A percentile compares a stretch with the other conserved stretches of the same genome.
phyloP scores from a whole-genome alignment of 345 rosid genomes.

The Gossypium rotundifolium region DNA sequence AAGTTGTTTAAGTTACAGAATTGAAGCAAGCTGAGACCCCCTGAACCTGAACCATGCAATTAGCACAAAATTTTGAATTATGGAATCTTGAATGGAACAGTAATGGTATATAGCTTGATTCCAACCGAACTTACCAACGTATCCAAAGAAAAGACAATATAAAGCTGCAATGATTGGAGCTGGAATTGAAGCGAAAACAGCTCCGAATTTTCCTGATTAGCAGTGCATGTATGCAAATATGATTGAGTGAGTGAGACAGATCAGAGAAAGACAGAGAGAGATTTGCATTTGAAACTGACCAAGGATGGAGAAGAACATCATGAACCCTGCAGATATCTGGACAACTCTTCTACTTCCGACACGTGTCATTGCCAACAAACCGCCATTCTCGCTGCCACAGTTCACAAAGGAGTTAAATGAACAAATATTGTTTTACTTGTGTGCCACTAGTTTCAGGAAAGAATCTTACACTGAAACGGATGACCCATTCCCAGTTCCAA shows the following conservation, averaged over 20 bases:
- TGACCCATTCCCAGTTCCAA: slow-evolving; percentile 93
- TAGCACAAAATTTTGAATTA: neutral
- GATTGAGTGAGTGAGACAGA: neutral
- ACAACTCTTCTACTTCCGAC: slow-evolving; percentile 94
- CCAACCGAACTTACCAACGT: slow-evolving; percentile 51
- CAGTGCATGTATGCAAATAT: neutral
- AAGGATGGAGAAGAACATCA: slow-evolving; percentile 91
- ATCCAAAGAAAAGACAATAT: slow-evolving; percentile 73
- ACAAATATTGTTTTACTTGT: neutral
- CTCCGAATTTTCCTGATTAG: slow-evolving; percentile 75
- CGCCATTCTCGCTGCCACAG: slow-evolving; percentile 72
- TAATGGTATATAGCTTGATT: neutral
- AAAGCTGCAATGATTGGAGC: slow-evolving; percentile 67
- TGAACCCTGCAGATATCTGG: slow-evolving; percentile 87
- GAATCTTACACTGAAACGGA: slow-evolving; percentile 76
- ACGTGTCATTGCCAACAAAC: slow-evolving; percentile 75
- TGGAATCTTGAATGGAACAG: neutral
- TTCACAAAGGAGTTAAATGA: neutral
- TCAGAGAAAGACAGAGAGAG: neutral
- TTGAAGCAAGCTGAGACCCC: slow-evolving; percentile 73
- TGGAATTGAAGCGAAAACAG: slow-evolving; percentile 85
- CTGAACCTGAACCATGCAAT: slow-evolving; percentile 44
- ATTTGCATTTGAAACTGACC: slow-evolving; percentile 34
- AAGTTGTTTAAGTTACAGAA: slow-evolving; percentile 90
- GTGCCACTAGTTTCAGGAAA: neutral